Percentiles rank a stretch among this genome's conserved stretches.
These are phyloP conservation scores for Chalaropsis thielavioides DNA, from an alignment of 2,329 filamentous ascomycete species.

Conservation along the genomic window DNA sequence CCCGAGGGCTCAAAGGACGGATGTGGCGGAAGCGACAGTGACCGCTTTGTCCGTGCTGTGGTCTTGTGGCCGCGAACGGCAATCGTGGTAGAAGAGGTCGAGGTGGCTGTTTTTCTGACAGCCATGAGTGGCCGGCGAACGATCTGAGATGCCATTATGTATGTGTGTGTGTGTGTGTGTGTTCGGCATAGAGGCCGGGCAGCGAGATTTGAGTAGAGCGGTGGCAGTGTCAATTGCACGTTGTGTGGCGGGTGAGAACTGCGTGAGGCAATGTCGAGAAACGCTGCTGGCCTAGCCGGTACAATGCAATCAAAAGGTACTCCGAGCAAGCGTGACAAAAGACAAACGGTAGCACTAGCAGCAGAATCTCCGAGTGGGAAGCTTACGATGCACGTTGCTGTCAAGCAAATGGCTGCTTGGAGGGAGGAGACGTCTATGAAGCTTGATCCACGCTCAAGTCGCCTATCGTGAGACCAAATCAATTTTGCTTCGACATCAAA, in stretches of 20 bases:
- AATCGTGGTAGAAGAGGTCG: constrained; percentile 21
- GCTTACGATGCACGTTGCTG: neutral
- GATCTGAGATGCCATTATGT: constrained; percentile 26
- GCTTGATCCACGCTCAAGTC: constrained; percentile 2
- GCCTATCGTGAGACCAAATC: constrained; percentile 1
- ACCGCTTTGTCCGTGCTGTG: constrained; percentile 39
- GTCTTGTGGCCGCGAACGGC: constrained; percentile 35
- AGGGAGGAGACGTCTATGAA: neutral
- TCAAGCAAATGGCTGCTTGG: neutral
- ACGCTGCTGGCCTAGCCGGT: neutral
- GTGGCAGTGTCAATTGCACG: neutral
- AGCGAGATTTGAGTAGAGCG: neutral
- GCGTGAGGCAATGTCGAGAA: neutral
- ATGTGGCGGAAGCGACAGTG: constrained; percentile 46
- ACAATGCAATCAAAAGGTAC: neutral
- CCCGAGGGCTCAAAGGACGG: constrained; percentile 39
- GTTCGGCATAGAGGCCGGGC: neutral
- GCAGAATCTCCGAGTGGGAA: neutral
- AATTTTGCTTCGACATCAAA: constrained; percentile 13
- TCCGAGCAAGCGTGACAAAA: neutral
- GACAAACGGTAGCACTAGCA: neutral
- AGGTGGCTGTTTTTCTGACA: constrained; percentile 21
- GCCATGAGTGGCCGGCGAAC: constrained; percentile 27
- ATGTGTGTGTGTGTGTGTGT: too few species aligned
- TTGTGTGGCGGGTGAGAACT: neutral